Percentiles rank a stretch among this genome's conserved stretches.
Evolutionary conservation across 257 asterid genomes (phyloP).

Genomic region (Ophiorrhiza pumila): DNA sequence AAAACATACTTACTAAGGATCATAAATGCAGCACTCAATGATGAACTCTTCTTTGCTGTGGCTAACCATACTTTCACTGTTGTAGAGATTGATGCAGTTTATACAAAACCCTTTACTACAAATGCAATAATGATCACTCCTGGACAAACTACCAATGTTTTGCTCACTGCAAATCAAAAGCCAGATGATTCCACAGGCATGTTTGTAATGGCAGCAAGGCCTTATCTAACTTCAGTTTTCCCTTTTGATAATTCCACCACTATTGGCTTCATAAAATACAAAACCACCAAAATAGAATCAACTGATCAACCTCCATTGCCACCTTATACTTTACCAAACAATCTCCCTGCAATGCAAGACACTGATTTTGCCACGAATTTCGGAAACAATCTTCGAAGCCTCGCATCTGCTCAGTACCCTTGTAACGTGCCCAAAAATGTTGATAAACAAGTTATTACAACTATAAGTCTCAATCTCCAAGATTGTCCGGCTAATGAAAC

Average conservation of each 20-base stretch:
- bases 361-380: slow-evolving; percentile 52
- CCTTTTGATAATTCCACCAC: slow-evolving; percentile 71
- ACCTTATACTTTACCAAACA: slow-evolving; percentile 43
- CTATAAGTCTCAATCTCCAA: slow-evolving; percentile 71
- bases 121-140: slow-evolving; percentile 68
- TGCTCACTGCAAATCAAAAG: slow-evolving; percentile 55
- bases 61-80: slow-evolving; percentile 65
- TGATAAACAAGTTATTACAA: slow-evolving; percentile 44
- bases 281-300: slow-evolving; percentile 2
- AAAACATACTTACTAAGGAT: slow-evolving; percentile 73
- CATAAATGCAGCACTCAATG: slow-evolving; percentile 70
- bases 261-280: slow-evolving; percentile 60
- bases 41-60: slow-evolving; percentile 74
- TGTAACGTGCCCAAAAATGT: slow-evolving; percentile 60
- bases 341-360: slow-evolving; percentile 59
- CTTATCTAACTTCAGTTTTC: slow-evolving; percentile 65
- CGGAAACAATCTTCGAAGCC: slow-evolving; percentile 41
- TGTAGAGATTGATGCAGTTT: slow-evolving; percentile 62
- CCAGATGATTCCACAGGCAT: slow-evolving; percentile 21
- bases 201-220: slow-evolving; percentile 74
- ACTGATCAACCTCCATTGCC: slow-evolving; percentile 19
- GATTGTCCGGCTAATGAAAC: slow-evolving; percentile 64
- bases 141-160: slow-evolving; percentile 71
- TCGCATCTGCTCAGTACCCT: slow-evolving; percentile 54
- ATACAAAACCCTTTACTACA: slow-evolving; percentile 66